phyloP scores from a whole-genome alignment of 2,329 filamentous ascomycete species.

The Arthroderma sp. region DNA sequence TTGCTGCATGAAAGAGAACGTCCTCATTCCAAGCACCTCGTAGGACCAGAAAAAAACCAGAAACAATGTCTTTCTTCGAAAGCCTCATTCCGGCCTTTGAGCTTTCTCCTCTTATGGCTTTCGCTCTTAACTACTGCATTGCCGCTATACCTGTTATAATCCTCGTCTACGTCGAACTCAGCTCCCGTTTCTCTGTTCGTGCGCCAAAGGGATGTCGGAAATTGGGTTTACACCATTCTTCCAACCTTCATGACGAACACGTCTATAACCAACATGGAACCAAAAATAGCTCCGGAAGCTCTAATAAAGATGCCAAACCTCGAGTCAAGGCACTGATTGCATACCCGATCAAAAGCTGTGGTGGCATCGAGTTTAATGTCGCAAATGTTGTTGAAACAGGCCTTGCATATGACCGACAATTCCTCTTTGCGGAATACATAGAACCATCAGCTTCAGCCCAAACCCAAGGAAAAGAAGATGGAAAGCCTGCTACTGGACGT shows the following conservation, averaged over 20 bases:
- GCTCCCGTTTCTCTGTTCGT: conserved; percentile 3
- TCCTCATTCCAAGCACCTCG: no score
- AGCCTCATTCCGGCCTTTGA: not conserved
- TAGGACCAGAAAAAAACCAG: no score
- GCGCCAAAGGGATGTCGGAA: conserved; percentile 40
- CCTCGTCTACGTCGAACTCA: conserved; percentile 5
- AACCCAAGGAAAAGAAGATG: conserved; percentile 16
- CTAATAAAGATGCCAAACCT: conserved; percentile 29
- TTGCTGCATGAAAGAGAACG: no score
- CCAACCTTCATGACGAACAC: conserved; percentile 46
- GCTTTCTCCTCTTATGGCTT: conserved; percentile 1
- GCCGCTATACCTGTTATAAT: conserved; percentile 9
- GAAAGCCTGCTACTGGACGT: conserved; percentile 22
- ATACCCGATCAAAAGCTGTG: conserved; percentile 75
- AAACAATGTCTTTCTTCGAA: no score
- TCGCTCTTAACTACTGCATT: conserved; percentile 8
- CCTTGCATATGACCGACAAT: conserved; percentile 68
- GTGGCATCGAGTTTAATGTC: conserved; percentile 56
- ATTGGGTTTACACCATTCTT: conserved; percentile 35
- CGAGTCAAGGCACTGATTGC: conserved; percentile 58
- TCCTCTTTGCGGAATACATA: conserved; percentile 59
- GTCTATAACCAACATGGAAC: conserved; percentile 34
- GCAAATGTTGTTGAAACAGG: conserved; percentile 55
- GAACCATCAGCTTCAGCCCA: conserved; percentile 2
- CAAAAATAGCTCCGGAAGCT: conserved; percentile 11